Percentiles rank a stretch among this genome's conserved stretches.
These are phyloP conservation scores for Chamaecyparis obtusa DNA, from an alignment of 75 land plant genomes.

Conservation along the genomic window DNA sequence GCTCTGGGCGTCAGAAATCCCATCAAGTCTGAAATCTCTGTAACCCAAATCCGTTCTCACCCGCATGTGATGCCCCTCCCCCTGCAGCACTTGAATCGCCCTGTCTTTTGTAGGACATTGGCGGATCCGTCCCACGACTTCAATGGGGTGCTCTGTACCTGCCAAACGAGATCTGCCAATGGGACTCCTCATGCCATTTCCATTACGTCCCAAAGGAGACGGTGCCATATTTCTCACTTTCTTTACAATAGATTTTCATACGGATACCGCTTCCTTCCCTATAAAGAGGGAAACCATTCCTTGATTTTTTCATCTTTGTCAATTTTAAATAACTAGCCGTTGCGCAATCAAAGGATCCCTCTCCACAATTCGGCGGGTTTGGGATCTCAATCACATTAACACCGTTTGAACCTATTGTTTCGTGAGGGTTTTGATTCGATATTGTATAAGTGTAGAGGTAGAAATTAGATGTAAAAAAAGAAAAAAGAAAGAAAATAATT, in stretches of 20 bases:
- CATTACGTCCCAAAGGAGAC: conserved; percentile 2
- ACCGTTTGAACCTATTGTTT: too few relatives aligned
- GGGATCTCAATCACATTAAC: too few relatives aligned
- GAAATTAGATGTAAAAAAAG: too few relatives aligned
- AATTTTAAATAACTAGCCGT: neutral
- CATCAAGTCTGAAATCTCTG: conserved; percentile 87
- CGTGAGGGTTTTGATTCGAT: too few relatives aligned
- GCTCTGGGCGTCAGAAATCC: conserved; percentile 68
- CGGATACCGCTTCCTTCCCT: neutral
- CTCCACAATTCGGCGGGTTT: too few relatives aligned
- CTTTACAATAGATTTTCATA: neutral
- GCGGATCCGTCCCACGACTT: conserved; percentile 78
- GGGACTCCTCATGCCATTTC: neutral
- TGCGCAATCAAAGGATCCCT: neutral
- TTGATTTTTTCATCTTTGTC: neutral
- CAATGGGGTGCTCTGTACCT: conserved; percentile 74
- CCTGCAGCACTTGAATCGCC: conserved; percentile 43
- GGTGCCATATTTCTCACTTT: neutral
- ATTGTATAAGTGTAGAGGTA: too few relatives aligned
- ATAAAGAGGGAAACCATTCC: neutral
- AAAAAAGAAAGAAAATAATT: too few relatives aligned
- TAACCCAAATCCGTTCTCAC: conserved; percentile 77
- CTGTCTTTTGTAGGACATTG: conserved; percentile 45
- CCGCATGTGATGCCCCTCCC: conserved; percentile 31
- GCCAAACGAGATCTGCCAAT: conserved; percentile 16